These are phyloP conservation scores for Suhomyces faveliae DNA, from an alignment of 805 yeast species.

Conservation along the genomic window DNA sequence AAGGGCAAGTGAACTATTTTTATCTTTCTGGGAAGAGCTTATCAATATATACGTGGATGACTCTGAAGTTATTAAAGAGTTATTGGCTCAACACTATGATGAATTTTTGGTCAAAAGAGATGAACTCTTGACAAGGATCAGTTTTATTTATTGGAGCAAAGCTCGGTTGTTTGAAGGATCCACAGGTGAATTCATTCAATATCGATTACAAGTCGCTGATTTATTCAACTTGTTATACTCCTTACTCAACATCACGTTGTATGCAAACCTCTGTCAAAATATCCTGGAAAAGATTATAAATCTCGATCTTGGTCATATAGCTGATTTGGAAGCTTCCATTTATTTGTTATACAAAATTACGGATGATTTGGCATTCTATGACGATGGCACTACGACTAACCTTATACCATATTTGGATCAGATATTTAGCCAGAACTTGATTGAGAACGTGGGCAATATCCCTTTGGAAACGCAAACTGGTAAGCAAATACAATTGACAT, in stretches of 20 bases:
- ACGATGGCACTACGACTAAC: constrained; percentile 26
- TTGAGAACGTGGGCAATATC: constrained; percentile 17
- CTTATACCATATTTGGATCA: constrained; percentile 26
- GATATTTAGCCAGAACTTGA: constrained; percentile 23
- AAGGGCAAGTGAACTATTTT: constrained; percentile 46
- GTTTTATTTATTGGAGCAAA: constrained; percentile 68
- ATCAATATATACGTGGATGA: constrained; percentile 57
- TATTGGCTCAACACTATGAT: constrained; percentile 12
- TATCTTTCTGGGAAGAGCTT: constrained; percentile 69
- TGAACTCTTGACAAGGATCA: constrained; percentile 48
- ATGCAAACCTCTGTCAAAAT: constrained; percentile 40
- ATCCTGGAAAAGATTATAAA: constrained; percentile 23
- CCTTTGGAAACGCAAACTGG: constrained; percentile 8
- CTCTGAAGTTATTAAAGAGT: constrained; percentile 26
- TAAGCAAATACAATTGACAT: constrained; percentile 28
- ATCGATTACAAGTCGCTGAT: constrained; percentile 74
- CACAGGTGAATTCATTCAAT: constrained; percentile 58
- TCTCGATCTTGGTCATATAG: constrained; percentile 15
- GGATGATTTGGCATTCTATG: constrained; percentile 48
- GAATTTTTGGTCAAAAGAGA: constrained; percentile 17
- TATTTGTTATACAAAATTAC: constrained; percentile 58
- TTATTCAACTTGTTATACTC: constrained; percentile 71
- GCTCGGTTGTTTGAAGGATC: constrained; percentile 46
- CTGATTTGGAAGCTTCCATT: constrained; percentile 59
- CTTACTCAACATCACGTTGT: constrained; percentile 54